These are phyloP conservation scores for Choiromyces venosus DNA, from an alignment of 495 filamentous ascomycete genomes.

Conservation along the genomic window DNA sequence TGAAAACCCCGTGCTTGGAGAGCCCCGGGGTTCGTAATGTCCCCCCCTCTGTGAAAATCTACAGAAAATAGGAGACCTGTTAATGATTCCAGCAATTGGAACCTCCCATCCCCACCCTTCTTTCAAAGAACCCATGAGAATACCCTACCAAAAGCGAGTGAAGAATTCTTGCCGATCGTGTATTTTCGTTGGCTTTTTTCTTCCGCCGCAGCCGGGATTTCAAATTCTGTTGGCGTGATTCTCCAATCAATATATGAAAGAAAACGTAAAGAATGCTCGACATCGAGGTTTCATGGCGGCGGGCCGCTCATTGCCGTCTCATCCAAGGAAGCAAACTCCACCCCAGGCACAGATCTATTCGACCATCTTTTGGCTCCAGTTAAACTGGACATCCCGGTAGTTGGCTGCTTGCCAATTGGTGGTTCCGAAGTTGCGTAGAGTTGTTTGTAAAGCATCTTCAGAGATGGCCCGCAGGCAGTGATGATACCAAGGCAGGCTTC, in stretches of 20 bases:
- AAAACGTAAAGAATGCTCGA: not conserved
- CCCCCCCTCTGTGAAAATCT: not conserved
- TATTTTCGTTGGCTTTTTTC: not conserved
- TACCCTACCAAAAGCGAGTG: not conserved
- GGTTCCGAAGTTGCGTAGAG: not conserved
- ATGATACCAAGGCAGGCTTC: not conserved
- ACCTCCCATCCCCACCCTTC: no score
- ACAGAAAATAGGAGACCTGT: not conserved
- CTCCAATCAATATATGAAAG: not conserved
- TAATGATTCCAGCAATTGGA: not conserved
- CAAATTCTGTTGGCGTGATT: not conserved
- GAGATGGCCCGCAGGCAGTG: not conserved
- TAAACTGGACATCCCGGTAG: not conserved
- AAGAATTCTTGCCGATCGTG: not conserved
- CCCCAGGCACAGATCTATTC: not conserved
- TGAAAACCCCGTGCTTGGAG: not conserved
- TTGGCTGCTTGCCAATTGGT: not conserved
- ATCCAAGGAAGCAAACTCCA: not conserved
- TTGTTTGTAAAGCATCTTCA: not conserved
- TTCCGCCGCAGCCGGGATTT: not conserved
- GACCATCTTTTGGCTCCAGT: not conserved
- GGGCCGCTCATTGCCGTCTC: not conserved
- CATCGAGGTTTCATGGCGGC: not conserved
- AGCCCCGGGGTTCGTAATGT: not conserved
- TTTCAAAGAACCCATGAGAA: not conserved